These are phyloP conservation scores for Alnus glutinosa DNA, from an alignment of 306 rosid species.

Conservation along the genomic window DNA sequence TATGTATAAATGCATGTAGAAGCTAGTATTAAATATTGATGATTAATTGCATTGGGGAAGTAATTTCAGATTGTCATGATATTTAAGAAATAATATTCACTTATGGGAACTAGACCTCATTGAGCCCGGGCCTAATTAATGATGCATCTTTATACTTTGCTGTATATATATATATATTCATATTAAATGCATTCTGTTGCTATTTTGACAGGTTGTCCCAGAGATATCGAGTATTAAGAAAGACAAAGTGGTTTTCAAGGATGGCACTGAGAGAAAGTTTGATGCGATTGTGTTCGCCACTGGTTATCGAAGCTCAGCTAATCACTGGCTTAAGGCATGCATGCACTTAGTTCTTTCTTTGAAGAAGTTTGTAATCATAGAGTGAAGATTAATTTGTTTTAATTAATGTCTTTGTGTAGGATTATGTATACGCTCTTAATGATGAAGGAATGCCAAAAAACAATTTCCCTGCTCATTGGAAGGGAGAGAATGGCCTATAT, in stretches of 20 bases:
- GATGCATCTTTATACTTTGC: too few species aligned
- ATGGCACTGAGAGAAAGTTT: constrained; percentile 33
- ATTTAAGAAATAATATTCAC: too few species aligned
- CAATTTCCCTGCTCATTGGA: constrained; percentile 50
- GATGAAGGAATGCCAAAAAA: constrained; percentile 54
- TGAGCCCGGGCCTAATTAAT: too few species aligned
- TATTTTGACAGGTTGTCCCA: constrained; percentile 41
- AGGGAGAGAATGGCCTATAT: constrained; percentile 52
- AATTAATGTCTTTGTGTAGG: constrained; percentile 26
- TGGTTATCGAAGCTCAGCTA: constrained; percentile 54
- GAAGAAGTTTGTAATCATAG: too few species aligned
- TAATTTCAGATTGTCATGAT: too few species aligned
- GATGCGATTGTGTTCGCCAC: constrained; percentile 67
- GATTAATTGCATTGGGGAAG: too few species aligned
- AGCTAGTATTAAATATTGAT: too few species aligned
- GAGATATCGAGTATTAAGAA: constrained; percentile 38
- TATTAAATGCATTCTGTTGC: neutral
- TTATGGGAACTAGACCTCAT: too few species aligned
- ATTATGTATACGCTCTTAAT: constrained; percentile 34
- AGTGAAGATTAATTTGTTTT: neutral
- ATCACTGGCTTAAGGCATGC: constrained; percentile 59
- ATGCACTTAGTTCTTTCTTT: neutral
- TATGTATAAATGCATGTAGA: too few species aligned
- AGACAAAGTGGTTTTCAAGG: constrained; percentile 36
- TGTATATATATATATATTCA: too few species aligned